phyloP scores from a whole-genome alignment of 805 yeast genomes.

The Clavispora asparagi region DNA sequence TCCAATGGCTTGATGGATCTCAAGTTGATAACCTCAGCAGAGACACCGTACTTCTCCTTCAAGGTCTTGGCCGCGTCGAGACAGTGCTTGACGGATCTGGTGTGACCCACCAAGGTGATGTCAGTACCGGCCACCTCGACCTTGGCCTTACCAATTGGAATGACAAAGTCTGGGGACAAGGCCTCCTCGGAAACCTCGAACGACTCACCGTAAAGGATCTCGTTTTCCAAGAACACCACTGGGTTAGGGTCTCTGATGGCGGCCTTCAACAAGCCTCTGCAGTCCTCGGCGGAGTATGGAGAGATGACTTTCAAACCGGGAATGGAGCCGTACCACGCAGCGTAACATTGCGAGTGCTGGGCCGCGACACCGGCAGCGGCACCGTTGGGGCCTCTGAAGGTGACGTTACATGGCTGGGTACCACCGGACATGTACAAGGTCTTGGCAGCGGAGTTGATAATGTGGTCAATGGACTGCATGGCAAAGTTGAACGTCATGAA shows the following conservation, averaged over 20 bases:
- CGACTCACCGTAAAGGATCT: slow-evolving; percentile 86
- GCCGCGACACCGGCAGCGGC: slow-evolving; percentile 99
- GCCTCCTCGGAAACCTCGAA: slow-evolving; percentile 89
- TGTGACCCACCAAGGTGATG: slow-evolving; percentile 82
- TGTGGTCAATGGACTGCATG: slow-evolving; percentile 99
- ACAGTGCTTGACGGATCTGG: slow-evolving; percentile 84
- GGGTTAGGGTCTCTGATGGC: slow-evolving; percentile 99
- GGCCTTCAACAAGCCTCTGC: slow-evolving; percentile 92
- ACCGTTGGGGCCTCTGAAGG: slow-evolving; percentile 99
- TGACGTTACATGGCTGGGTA: slow-evolving; percentile 92
- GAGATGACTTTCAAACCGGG: slow-evolving; percentile 97
- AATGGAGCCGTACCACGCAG: slow-evolving; percentile 97
- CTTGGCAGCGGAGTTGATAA: slow-evolving; percentile 97
- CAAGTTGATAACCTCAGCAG: slow-evolving; percentile 90
- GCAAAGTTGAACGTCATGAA: slow-evolving; percentile 99
- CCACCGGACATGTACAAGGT: slow-evolving; percentile 99
- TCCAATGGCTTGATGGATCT: slow-evolving; percentile 98
- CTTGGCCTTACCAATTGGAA: slow-evolving; percentile 95
- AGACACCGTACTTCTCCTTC: slow-evolving; percentile 78
- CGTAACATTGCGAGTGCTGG: slow-evolving; percentile 96
- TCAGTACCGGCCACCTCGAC: slow-evolving; percentile 91
- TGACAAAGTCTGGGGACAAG: slow-evolving; percentile 77
- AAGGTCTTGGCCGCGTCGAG: slow-evolving; percentile 86
- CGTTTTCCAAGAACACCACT: slow-evolving; percentile 92
- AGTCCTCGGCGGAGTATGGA: slow-evolving; percentile 94